Base-by-base conservation (phyloP, 352 stramenopile species). In the Phytophthora foliorum region DNA sequence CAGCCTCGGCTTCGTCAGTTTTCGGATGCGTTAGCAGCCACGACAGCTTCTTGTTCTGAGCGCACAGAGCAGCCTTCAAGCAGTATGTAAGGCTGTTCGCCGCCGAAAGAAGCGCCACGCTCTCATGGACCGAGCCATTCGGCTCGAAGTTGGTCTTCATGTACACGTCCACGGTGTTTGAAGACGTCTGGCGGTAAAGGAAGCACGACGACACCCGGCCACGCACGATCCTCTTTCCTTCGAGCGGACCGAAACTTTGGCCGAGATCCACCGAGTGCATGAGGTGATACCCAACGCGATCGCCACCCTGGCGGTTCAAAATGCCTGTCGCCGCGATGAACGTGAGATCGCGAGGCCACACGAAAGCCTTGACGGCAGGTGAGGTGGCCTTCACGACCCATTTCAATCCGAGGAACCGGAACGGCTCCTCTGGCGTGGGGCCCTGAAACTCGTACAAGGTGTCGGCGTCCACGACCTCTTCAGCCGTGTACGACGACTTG, bases 211-310 rank as follows among this genome's bases (percentile, higher is more conserved):
- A 87, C 9, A 87, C 55, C 41, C 61, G 69, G n/a, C 70, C 72
- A 39, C 76, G 76, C 34, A 85, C 65, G 52, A 84, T 67, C 29
- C 63, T 39, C 44, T 69, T 69, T 27, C 70, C 60, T 42, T 74
- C 46, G 21, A 80, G 62, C 39, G 76, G 67, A 41, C 77, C 70
- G 36, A 63, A 80, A 2, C 57, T 52, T 51, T 54, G 67, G 8
- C 76, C 74, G 16, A 84, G 46, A 24, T 82, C 67, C 3, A 88
- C 66, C 36, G 78, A 86, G 62, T 81, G 76, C 69, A 81, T 82
- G 42, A 92, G 53, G 29, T 88, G 72, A 69, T 82, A 90, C 3
- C 83, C 83, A 16, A 90, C 62, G 14, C 82, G 75, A 44, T 88
- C 80, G 6, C 80, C 80, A 11, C 67, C 66, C 1, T 67, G 48